Evolutionary conservation across 2,329 filamentous ascomycete genomes (phyloP).

Genomic region (Aspergillus chevalieri): DNA sequence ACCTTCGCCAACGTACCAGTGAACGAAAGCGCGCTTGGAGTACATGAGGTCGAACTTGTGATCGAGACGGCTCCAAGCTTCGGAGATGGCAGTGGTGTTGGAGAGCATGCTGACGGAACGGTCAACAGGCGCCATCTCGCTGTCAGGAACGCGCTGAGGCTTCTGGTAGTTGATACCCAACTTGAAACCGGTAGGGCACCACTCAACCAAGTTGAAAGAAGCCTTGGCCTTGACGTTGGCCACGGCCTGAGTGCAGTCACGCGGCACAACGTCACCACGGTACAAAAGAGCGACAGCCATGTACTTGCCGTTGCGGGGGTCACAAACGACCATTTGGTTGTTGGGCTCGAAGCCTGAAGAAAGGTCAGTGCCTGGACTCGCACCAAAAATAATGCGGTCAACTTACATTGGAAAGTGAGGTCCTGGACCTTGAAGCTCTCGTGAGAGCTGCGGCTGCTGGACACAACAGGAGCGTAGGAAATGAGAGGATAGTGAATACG

Average conservation of each 20-base stretch:
- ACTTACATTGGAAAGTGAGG: conserved; percentile 57
- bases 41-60: conserved; percentile 68
- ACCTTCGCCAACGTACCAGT: conserved; percentile 77
- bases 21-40: conserved; percentile 63
- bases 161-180: conserved; percentile 63
- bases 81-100: conserved; percentile 62
- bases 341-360: conserved; percentile 56
- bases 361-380: conserved; percentile 4
- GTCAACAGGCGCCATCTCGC: conserved; percentile 50
- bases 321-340: conserved; percentile 66
- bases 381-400: too few species aligned
- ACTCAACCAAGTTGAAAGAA: conserved; percentile 62
- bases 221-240: conserved; percentile 58
- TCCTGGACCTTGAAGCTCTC: conserved; percentile 84
- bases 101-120: conserved; percentile 57
- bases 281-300: conserved; percentile 63
- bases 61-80: conserved; percentile 59
- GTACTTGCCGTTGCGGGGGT: conserved; percentile 62
- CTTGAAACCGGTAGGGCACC: conserved; percentile 66
- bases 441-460: conserved; percentile 68
- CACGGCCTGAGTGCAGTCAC: conserved; percentile 55
- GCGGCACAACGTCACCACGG: conserved; percentile 60
- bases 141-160: conserved; percentile 47
- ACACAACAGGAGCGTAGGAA: conserved; percentile 59
- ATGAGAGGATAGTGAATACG: conserved; percentile 63